Base-by-base conservation (phyloP, 2,329 filamentous ascomycete genomes). In the Periconia macrospinosa region DNA sequence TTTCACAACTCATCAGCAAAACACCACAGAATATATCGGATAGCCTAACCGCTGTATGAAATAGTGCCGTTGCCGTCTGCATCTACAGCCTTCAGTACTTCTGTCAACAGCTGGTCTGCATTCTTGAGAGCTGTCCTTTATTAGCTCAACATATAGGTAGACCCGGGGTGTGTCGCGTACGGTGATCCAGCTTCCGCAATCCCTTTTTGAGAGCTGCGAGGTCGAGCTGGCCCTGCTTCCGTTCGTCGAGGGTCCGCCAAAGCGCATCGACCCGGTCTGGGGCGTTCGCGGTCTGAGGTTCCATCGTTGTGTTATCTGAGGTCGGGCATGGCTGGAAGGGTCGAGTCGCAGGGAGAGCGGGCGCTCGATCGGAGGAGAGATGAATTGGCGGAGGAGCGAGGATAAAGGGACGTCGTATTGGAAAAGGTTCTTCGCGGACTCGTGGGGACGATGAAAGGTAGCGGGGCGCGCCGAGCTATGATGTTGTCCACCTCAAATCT, bases 1-100 rank as follows among this genome's bases (percentile, higher is more conserved):
- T 94, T 71, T 20, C 30, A 30, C 41, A 37, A 2, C 37, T 18
- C n/a, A 55, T 71, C 53, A 72, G 66, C 53, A 47, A 13, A 20
- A 7, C 3, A 23, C 19, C 43, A 33, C 17, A 23, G 23, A 33
- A 14, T 23, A 40, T 41, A 2, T 50, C 18, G 30, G 20, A 23
- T 2, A 30, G 14, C 58, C 74, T 66, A 45, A 94, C 91, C 91
- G 77, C 92, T 84, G 72, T 91, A 97, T 75, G 95, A 89, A 65
- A 99, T 97, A 68, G 86, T 88, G 59, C 93, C 91, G 74, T 97
- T 92, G 23, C 86, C 85, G 70, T 92, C 92, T 53, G 86, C 89
- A 71, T 99, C 94, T 58, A 97, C 92, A 56, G 88, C 84, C 60
- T 83, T 81, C 71, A 97, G 83, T 53, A 97, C 89, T 68, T 89